Percentiles rank a stretch among this genome's conserved stretches.
Evolutionary conservation across 2,329 filamentous ascomycete species (phyloP).

Genomic region (Neurospora sp.): DNA sequence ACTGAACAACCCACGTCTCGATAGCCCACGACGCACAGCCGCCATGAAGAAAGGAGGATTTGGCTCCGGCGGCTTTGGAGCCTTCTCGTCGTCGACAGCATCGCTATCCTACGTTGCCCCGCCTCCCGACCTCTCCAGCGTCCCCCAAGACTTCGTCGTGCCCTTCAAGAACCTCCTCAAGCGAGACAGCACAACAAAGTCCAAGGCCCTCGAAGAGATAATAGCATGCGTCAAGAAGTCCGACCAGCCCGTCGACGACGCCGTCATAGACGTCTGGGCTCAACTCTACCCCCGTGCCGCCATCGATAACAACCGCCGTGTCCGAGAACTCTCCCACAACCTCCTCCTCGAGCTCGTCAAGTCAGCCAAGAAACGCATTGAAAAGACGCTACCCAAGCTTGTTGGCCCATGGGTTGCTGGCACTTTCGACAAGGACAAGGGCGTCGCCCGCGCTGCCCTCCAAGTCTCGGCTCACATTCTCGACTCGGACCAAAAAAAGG

Average conservation of each 20-base stretch:
- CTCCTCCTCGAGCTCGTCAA: slow-evolving; percentile 56
- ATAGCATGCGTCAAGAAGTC: slow-evolving; percentile 47
- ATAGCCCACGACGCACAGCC: not conserved
- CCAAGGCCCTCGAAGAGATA: slow-evolving; percentile 82
- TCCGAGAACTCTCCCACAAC: slow-evolving; percentile 76
- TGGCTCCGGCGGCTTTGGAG: slow-evolving; percentile 25
- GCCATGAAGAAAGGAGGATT: slow-evolving; percentile 10
- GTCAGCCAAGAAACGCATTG: slow-evolving; percentile 70
- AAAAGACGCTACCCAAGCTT: slow-evolving; percentile 64
- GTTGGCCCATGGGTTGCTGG: slow-evolving; percentile 89
- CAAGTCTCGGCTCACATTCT: not conserved
- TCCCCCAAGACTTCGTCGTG: slow-evolving; percentile 76
- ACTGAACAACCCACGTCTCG: not conserved
- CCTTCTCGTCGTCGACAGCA: slow-evolving; percentile 33
- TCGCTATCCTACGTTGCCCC: slow-evolving; percentile 79
- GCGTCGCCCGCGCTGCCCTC: slow-evolving; percentile 61
- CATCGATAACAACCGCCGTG: slow-evolving; percentile 79
- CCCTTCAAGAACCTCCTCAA: slow-evolving; percentile 90
- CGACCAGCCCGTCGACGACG: slow-evolving; percentile 52
- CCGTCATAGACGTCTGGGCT: slow-evolving; percentile 80
- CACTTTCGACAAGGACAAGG: slow-evolving; percentile 74
- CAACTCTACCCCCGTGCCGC: slow-evolving; percentile 81
- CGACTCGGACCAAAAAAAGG: slow-evolving; percentile 62
- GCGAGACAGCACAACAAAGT: slow-evolving; percentile 86
- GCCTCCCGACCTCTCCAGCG: slow-evolving; percentile 66